Percentiles rank a stretch among this genome's conserved stretches.
Evolutionary conservation across 1,139 yeast genomes (phyloP).

Genomic region (Candida sp.): DNA sequence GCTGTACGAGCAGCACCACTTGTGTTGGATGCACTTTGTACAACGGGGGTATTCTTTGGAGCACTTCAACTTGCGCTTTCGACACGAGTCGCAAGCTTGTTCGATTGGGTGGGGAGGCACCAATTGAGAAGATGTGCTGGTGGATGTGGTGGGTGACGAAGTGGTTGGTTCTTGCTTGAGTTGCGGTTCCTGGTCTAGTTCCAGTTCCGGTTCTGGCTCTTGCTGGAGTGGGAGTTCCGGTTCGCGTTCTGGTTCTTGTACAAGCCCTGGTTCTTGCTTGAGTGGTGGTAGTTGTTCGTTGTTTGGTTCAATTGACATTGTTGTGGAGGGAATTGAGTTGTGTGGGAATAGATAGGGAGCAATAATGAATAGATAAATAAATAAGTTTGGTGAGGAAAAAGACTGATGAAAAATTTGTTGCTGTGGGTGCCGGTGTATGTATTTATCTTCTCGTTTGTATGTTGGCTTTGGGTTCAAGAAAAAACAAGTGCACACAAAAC

Average conservation of each 20-base stretch:
- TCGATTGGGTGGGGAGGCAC: constrained; percentile 28
- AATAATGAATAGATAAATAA: neutral
- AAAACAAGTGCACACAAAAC: no score
- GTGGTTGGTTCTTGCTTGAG: neutral
- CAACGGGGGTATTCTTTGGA: constrained; percentile 76
- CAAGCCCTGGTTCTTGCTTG: neutral
- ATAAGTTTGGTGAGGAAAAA: no score
- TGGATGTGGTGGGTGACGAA: neutral
- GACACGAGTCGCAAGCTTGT: constrained; percentile 63
- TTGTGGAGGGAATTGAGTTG: neutral
- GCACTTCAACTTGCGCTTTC: constrained; percentile 60
- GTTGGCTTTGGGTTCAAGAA: no score
- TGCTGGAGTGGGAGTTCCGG: neutral
- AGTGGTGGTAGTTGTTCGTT: neutral
- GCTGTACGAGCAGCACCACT: constrained; percentile 77
- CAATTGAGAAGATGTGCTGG: constrained; percentile 2
- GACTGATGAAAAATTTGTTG: no score
- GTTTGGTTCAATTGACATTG: neutral
- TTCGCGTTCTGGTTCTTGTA: neutral
- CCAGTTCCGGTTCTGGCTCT: neutral
- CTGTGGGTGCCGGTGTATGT: no score
- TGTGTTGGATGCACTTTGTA: constrained; percentile 72
- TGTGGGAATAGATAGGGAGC: neutral
- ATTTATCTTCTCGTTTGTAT: no score
- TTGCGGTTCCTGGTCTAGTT: neutral